Evolutionary conservation across 192 early-diverging fungal species (phyloP).

Genomic region (Linnemannia exigua): DNA sequence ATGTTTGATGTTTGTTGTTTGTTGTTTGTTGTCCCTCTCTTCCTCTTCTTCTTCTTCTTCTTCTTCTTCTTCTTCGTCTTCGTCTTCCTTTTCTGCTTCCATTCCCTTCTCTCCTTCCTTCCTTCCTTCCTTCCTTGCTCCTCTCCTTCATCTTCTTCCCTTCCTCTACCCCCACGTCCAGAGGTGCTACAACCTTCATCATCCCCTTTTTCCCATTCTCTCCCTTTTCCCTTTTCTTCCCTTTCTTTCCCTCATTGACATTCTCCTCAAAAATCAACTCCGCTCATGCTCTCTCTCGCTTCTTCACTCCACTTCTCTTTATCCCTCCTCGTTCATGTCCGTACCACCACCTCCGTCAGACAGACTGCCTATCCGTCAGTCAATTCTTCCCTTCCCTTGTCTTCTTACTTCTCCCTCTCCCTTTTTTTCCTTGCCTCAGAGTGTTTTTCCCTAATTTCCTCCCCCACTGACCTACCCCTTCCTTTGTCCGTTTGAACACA

Average conservation of each 20-base stretch:
- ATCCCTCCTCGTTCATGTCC: not conserved
- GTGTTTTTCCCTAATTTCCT: not conserved
- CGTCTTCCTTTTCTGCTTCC: not conserved
- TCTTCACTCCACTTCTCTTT: not conserved
- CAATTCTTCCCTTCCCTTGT: not conserved
- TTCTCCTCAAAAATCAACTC: not conserved
- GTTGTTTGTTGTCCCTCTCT: not conserved
- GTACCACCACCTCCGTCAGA: not conserved
- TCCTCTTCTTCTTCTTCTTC: not conserved
- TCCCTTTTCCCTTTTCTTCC: not conserved
- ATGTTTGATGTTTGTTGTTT: no score
- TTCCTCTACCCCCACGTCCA: no score
- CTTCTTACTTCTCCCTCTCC: not conserved
- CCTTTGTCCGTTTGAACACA: not conserved
- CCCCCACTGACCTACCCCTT: not conserved
- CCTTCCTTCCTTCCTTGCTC: not conserved
- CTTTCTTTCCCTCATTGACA: not conserved
- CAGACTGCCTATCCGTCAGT: not conserved
- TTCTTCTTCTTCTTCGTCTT: not conserved
- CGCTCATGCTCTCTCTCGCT: slow-evolving; percentile 11
- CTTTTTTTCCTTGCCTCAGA: not conserved
- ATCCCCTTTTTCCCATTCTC: not conserved
- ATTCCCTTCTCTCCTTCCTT: not conserved
- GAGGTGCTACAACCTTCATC: not conserved
- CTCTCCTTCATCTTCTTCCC: no score